These are phyloP conservation scores for Albatrellus ellisii DNA, from an alignment of 768 basidiomycete species.

Conservation along the genomic window DNA sequence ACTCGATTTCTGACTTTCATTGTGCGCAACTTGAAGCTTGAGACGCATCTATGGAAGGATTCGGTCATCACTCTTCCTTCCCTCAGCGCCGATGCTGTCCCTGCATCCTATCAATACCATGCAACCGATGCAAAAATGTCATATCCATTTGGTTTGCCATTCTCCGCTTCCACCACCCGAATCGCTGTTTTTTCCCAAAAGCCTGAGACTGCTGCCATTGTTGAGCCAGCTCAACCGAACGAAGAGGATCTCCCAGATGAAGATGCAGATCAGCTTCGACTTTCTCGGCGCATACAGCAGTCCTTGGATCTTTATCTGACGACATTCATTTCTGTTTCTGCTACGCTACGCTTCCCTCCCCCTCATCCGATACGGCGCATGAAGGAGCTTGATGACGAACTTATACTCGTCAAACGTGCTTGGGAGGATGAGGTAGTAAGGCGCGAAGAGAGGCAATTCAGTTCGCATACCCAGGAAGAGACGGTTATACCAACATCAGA, in stretches of 20 bases:
- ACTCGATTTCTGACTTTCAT: conserved; percentile 87
- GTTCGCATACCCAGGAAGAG: conserved; percentile 1
- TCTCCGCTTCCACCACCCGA: neutral
- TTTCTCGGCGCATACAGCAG: conserved; percentile 68
- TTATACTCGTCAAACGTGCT: conserved; percentile 52
- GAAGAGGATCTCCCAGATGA: conserved; percentile 40
- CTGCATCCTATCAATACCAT: conserved; percentile 21
- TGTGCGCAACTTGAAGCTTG: conserved; percentile 86
- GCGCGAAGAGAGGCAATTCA: conserved; percentile 51
- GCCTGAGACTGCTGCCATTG: neutral
- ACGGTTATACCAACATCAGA: conserved; percentile 13
- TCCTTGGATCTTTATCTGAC: conserved; percentile 73
- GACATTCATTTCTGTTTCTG: conserved; percentile 89
- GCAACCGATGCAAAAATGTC: conserved; percentile 3
- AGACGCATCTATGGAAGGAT: conserved; percentile 90
- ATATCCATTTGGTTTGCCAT: neutral
- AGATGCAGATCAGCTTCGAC: conserved; percentile 53
- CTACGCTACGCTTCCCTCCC: conserved; percentile 83
- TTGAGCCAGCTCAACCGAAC: neutral
- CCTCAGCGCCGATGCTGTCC: conserved; percentile 53
- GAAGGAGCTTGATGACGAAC: conserved; percentile 75
- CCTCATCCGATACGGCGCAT: conserved; percentile 81
- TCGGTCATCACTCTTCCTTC: conserved; percentile 65
- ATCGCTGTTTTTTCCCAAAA: neutral
- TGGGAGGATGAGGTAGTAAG: conserved; percentile 85